Evolutionary conservation across 176 grass and related monocot genomes (phyloP), one percentile per base, ranked within the genome.

Genomic region (Alopecurus myosuroides): DNA sequence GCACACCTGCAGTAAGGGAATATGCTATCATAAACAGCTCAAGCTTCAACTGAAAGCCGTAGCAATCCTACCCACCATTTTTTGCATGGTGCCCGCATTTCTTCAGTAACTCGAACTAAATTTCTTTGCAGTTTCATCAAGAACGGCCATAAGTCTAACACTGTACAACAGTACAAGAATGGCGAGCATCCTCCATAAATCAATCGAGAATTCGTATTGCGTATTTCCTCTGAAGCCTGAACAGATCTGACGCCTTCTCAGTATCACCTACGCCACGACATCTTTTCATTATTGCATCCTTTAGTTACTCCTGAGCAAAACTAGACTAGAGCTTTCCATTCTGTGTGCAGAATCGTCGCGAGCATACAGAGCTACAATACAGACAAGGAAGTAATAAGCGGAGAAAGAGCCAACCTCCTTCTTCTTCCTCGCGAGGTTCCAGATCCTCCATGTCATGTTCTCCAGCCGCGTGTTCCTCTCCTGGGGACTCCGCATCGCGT

Each of bases 401-500:
- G 37, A 25, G 80, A 35, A 70, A 72, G 26, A 70, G 75, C 74
- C 62, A 39, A 95, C 97, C 97, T 94, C 88, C 85, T 96, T 96
- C 93, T 98, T 98, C 91, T 99, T 99, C 77, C 97, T 90, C 2
- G 97, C 93, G 56, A 99, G 91, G 91, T 99, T 99, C 97, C 93
- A 98, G 88, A 98, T 96, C 87, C 97, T 94, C 97, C 97, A 98
- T 31, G 93, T 94, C 97, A 98, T 98, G 83, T 98, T 98, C 84
- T 98, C 97, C 42, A 98, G 91, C 58, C 97, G 86, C 56, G 97
- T 98, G 84, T 98, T 98, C 86, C 97, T 95, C 89, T 98, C 97
- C 90, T 98, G 97, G 71, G 97, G 93, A 26, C 95, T 97, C 86
- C 95, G 88, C 95, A 97, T 97, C 74, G 95, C 95, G 74, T 94